Percentiles rank a stretch among this genome's conserved stretches.
Evolutionary conservation across 345 rosid species (phyloP).

Genomic region (Citrus mangshanensis): DNA sequence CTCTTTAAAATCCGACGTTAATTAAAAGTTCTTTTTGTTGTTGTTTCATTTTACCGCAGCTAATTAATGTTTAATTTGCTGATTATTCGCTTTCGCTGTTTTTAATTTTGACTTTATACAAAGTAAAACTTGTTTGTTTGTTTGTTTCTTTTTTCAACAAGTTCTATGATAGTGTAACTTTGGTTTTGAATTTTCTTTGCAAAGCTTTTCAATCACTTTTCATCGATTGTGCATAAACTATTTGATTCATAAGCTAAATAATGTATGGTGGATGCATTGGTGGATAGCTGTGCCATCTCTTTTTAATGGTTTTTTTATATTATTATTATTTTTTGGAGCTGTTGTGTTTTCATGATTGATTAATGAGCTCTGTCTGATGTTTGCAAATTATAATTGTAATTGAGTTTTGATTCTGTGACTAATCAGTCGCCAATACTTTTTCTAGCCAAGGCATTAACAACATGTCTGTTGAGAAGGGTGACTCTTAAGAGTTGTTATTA

Average conservation of each 20-base stretch:
- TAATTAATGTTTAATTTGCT: neutral
- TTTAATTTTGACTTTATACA: neutral
- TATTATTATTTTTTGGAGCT: neutral
- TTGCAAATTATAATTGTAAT: neutral
- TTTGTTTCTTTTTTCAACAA: neutral
- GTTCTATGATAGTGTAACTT: neutral
- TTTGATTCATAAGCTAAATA: neutral
- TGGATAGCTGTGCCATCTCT: neutral
- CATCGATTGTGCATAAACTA: neutral
- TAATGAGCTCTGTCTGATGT: neutral
- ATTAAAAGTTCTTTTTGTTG: neutral
- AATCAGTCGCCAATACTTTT: neutral
- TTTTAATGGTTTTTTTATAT: too few species aligned
- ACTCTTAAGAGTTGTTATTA: neutral
- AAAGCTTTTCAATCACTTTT: neutral
- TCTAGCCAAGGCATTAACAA: neutral
- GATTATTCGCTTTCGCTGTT: neutral
- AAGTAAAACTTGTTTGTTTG: neutral
- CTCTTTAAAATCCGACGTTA: neutral
- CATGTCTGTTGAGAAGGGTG: neutral
- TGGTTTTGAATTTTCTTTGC: neutral
- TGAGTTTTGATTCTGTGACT: neutral
- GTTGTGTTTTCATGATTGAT: neutral
- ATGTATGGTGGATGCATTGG: neutral
- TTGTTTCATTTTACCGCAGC: neutral